These are phyloP conservation scores for Melaleuca alternifolia DNA, from an alignment of 345 rosid genomes.

Conservation along the genomic window DNA sequence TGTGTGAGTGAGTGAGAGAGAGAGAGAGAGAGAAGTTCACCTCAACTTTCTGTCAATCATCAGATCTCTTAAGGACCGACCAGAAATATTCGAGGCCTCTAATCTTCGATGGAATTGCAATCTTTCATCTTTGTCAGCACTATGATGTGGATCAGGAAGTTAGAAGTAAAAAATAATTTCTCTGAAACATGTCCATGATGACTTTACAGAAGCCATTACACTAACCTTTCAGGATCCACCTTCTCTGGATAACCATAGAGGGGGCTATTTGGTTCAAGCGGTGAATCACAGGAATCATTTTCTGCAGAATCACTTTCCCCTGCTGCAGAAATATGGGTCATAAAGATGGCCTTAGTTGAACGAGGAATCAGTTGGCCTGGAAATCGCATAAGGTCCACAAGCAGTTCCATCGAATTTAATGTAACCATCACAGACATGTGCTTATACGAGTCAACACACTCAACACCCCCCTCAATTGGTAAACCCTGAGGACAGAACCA, in stretches of 20 bases:
- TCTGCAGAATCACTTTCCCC: conserved; percentile 99
- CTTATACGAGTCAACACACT: conserved; percentile 62
- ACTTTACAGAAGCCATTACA: background rate
- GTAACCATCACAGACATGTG: conserved; percentile 87
- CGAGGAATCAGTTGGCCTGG: conserved; percentile 90
- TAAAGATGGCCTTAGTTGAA: conserved; percentile 72
- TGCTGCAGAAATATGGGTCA: conserved; percentile 88
- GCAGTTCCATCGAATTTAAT: conserved; percentile 72
- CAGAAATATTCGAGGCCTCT: conserved; percentile 57
- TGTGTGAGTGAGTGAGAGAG: background rate
- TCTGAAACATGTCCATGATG: background rate
- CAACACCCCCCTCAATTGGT: conserved; percentile 82
- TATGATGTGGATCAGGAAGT: conserved; percentile 15
- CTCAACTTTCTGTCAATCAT: conserved; percentile 72
- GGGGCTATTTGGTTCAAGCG: conserved; percentile 97
- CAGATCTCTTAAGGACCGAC: conserved; percentile 62
- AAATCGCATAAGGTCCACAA: conserved; percentile 96
- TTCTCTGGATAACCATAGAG: conserved; percentile 65
- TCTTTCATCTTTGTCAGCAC: conserved; percentile 81
- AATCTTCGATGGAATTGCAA: conserved; percentile 47
- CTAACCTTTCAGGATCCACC: conserved; percentile 69
- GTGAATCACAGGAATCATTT: conserved; percentile 98
- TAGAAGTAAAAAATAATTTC: conserved; percentile 5
- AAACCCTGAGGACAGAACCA: conserved; percentile 49
- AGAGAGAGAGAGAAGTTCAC: conserved; percentile 17